Base-by-base conservation (phyloP, 441 rosid species). In the Croton laevigatus region DNA sequence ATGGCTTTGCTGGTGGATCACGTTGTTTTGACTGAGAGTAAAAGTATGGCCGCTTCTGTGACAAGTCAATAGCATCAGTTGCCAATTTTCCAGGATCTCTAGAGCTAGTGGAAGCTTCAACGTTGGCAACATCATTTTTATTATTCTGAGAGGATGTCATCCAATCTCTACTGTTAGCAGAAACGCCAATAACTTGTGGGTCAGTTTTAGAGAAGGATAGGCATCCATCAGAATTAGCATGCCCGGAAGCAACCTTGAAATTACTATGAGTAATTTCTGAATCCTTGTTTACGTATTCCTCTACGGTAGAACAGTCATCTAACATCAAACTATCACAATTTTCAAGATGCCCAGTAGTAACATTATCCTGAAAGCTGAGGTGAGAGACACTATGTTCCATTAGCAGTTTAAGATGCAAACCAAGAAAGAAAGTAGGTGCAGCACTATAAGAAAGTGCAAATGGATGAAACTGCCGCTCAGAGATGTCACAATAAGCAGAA, bases 391-490 rank as follows among this genome's bases (percentile, higher is more conserved):
- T 78, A 70, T 71, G 86, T 55, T 88, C 86, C 86, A 84, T 83
- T 53, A 88, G 88, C 81, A 86, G 80, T 82, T 84, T 80, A 69
- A 89, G 83, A 82, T 86, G 94, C 85, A 86, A 80, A 73, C 83
- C 71, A 27, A 85, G 71, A 75, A 88, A 87, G 60, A 81, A 84
- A 52, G 88, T 75, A 44, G 94, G 88, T 19, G 91, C 88, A 46
- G 84, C 88, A 60, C 84, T 61, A 79, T 84, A 79, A 76, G 90
- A 77, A 63, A 83, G 86, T 1, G 87, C 76, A 78, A 84, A 78
- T 14, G 80, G 78, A 76, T 83, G 82, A 57, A 83, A 69, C 74
- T 62, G 74, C 68, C 59, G 73, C 70, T 48, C 73, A 73, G 73
- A 68, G 55, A 73, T 73, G 72, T 81, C 83, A 73, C 76, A 77